These are phyloP conservation scores for Colletotrichum costaricense DNA, from an alignment of 2,329 filamentous ascomycete genomes.

Conservation along the genomic window DNA sequence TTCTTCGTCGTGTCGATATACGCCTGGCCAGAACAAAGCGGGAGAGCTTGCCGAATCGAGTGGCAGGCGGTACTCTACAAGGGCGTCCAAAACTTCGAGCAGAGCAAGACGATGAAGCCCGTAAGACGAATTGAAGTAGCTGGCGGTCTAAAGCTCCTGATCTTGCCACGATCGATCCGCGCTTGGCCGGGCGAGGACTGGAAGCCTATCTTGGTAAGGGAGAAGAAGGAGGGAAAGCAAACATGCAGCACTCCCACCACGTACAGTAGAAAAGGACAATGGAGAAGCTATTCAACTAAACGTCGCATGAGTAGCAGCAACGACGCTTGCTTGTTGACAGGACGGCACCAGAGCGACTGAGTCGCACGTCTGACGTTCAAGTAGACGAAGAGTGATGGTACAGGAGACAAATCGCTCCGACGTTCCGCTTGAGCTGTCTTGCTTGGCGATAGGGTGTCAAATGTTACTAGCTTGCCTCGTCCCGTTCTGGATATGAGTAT, in stretches of 20 bases:
- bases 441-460: slow-evolving; percentile 3
- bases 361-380: neutral
- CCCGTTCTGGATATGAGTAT: slow-evolving; percentile 3
- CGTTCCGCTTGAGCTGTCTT: slow-evolving; percentile 21
- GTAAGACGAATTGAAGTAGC: neutral
- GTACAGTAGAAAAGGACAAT: neutral
- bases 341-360: neutral
- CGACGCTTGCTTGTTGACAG: neutral
- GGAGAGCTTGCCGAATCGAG: slow-evolving; percentile 1
- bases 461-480: slow-evolving; percentile 6
- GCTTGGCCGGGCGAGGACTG: neutral
- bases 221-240: neutral
- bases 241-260: neutral
- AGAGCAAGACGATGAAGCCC: neutral
- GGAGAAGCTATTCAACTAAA: neutral
- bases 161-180: neutral
- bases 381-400: slow-evolving; percentile 15
- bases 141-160: neutral
- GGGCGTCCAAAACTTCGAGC: neutral
- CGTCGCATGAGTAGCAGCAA: neutral
- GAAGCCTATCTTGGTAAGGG: neutral
- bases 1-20: neutral
- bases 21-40: neutral
- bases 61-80: neutral
- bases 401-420: slow-evolving; percentile 18